Percentiles rank a stretch among this genome's conserved stretches.
These are phyloP conservation scores for Russula lepida DNA, from an alignment of 768 basidiomycete species.

Conservation along the genomic window DNA sequence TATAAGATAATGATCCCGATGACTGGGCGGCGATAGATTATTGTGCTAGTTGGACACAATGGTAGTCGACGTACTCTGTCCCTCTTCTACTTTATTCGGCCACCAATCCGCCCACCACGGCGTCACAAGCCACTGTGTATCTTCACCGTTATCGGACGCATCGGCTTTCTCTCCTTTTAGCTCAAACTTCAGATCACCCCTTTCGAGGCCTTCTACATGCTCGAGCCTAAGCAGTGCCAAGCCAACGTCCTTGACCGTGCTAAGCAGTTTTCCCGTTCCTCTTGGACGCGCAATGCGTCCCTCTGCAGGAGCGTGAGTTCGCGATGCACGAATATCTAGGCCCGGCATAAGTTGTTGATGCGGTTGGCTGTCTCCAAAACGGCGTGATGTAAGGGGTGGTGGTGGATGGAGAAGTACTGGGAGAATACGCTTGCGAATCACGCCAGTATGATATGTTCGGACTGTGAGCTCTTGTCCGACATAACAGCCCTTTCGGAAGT, in stretches of 20 bases:
- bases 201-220: conserved; percentile 49
- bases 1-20: not conserved
- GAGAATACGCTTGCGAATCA: conserved; percentile 81
- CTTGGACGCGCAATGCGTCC: conserved; percentile 48
- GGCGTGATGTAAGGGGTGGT: not conserved
- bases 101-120: conserved; percentile 46
- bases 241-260: conserved; percentile 49
- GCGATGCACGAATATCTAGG: conserved; percentile 27
- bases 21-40: not conserved
- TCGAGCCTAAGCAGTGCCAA: conserved; percentile 77
- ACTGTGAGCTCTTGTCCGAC: conserved; percentile 97
- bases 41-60: not conserved
- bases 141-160: conserved; percentile 26
- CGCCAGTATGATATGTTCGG: conserved; percentile 90
- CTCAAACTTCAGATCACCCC: conserved; percentile 39
- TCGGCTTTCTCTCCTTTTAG: conserved; percentile 21
- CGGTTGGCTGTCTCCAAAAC: not conserved
- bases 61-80: not conserved
- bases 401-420: conserved; percentile 55
- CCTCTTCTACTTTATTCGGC: conserved; percentile 32
- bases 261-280: conserved; percentile 68
- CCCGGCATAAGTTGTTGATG: conserved; percentile 10
- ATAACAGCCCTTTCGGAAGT: conserved; percentile 97
- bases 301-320: conserved; percentile 23
- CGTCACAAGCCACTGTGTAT: conserved; percentile 34